Evolutionary conservation across 1,284 basidiomycete genomes (phyloP).

Genomic region (Tremellales sp.): DNA sequence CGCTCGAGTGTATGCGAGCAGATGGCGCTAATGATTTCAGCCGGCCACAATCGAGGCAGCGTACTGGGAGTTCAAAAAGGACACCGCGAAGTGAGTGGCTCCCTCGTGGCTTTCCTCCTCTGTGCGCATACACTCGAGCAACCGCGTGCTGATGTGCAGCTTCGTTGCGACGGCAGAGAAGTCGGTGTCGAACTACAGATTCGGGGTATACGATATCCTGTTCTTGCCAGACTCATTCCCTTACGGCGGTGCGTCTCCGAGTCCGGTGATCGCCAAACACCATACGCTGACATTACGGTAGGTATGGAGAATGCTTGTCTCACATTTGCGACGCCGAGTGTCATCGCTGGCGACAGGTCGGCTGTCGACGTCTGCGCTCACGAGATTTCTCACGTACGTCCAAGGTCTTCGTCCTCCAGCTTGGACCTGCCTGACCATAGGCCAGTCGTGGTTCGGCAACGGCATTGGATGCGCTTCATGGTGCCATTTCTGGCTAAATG

Average conservation of each 20-base stretch:
- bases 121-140: background rate
- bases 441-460: constrained; percentile 83
- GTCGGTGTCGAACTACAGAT: constrained; percentile 70
- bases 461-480: constrained; percentile 54
- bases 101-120: background rate
- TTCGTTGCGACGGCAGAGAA: constrained; percentile 73
- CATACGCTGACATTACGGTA: too few relatives aligned
- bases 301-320: constrained; percentile 59
- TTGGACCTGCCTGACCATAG: constrained; percentile 9
- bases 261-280: constrained; percentile 1
- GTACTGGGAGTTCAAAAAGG: constrained; percentile 83
- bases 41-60: constrained; percentile 73
- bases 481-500: constrained; percentile 86
- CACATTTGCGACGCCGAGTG: constrained; percentile 80
- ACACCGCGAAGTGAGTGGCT: constrained; percentile 62
- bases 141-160: constrained; percentile 44
- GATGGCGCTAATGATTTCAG: constrained; percentile 13
- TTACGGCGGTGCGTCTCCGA: constrained; percentile 79
- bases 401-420: constrained; percentile 1
- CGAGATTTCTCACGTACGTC: constrained; percentile 49
- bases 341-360: constrained; percentile 75
- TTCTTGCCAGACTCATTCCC: constrained; percentile 94
- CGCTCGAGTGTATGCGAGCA: background rate
- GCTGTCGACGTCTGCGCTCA: constrained; percentile 80
- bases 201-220: constrained; percentile 85